Evolutionary conservation across 1,284 basidiomycete species (phyloP).

Genomic region (Naganishia albida): DNA sequence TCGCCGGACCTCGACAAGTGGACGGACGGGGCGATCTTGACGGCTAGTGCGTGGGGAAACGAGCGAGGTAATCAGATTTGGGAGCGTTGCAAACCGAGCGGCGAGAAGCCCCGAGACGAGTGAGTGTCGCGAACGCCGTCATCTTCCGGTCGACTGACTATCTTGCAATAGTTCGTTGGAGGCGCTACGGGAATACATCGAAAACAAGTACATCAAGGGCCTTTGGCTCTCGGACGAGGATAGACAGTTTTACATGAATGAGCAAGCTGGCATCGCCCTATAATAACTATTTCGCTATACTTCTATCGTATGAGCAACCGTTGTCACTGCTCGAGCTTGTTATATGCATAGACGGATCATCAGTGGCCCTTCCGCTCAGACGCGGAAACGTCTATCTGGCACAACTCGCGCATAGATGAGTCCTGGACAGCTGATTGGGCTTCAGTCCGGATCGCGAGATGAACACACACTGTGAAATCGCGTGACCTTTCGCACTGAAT

Average conservation of each 20-base stretch:
- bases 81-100: constrained; percentile 45
- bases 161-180: constrained; percentile 32
- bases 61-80: constrained; percentile 51
- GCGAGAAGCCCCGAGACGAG: constrained; percentile 42
- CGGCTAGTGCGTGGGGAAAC: constrained; percentile 54
- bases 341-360: too few relatives aligned
- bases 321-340: too few relatives aligned
- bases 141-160: background rate
- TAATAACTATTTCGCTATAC: background rate
- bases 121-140: constrained; percentile 39
- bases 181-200: constrained; percentile 49
- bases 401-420: too few relatives aligned
- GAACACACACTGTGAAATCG: too few relatives aligned
- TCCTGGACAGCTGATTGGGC: too few relatives aligned
- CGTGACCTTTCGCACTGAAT: too few relatives aligned
- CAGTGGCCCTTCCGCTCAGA: too few relatives aligned
- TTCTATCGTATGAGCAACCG: too few relatives aligned
- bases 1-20: constrained; percentile 59
- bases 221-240: constrained; percentile 45
- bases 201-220: constrained; percentile 54
- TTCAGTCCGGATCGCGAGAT: too few relatives aligned
- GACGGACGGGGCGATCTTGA: constrained; percentile 51
- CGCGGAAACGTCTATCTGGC: too few relatives aligned
- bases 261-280: constrained; percentile 27
- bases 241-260: constrained; percentile 31